Conservation (phyloP, 306 rosid genomes). For the Glycine tomentella region DNA sequence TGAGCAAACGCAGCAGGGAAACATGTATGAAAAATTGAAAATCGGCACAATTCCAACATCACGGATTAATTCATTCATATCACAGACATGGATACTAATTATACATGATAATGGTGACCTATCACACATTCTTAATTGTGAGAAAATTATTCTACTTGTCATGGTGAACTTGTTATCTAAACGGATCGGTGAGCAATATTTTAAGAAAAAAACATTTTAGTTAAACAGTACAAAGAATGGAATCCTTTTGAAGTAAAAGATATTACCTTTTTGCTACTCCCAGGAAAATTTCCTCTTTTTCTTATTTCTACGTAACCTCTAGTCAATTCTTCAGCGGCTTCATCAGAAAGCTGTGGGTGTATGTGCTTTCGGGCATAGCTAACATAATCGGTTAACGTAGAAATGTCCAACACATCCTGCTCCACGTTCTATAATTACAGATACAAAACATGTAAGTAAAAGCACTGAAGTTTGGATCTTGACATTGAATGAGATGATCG, state of each 20-base stretch:
- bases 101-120: not conserved
- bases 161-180: not conserved
- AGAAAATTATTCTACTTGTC: not conserved
- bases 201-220: not conserved
- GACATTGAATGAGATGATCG: slow-evolving; percentile 37
- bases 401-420: slow-evolving; percentile 80
- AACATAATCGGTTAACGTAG: slow-evolving; percentile 78
- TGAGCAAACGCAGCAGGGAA: slow-evolving; percentile 19
- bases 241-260: slow-evolving; percentile 19
- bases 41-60: slow-evolving; percentile 13
- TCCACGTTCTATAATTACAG: slow-evolving; percentile 66
- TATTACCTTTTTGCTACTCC: slow-evolving; percentile 92
- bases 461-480: slow-evolving; percentile 30
- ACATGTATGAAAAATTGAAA: not conserved
- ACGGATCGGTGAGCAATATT: not conserved
- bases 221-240: not conserved
- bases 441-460: slow-evolving; percentile 34
- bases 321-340: slow-evolving; percentile 96
- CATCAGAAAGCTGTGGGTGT: slow-evolving; percentile 87
- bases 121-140: not conserved
- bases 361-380: slow-evolving; percentile 91
- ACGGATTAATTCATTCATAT: slow-evolving; percentile 18
- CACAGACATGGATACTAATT: not conserved
- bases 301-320: slow-evolving; percentile 89
- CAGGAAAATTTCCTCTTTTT: slow-evolving; percentile 91